Evolutionary conservation across 164 flowering plant genomes (phyloP), one percentile per base, ranked within the genome.

Genomic region (Warburgia ugandensis): DNA sequence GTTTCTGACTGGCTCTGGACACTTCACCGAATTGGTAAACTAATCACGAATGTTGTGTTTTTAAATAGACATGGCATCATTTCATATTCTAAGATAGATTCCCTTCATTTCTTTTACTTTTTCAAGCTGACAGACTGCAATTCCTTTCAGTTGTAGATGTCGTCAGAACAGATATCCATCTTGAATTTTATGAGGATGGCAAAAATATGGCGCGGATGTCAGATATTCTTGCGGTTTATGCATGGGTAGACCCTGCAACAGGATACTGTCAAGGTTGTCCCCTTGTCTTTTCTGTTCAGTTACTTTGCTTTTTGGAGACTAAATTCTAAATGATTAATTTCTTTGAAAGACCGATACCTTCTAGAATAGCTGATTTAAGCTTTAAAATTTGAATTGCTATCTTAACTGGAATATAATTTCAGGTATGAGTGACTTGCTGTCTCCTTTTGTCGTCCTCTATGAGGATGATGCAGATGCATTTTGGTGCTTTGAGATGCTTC

Each of bases 401-500:
- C 19, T 36, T 50, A 13, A 36, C 33, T 29, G 43, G 23, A 42
- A 52, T 44, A 39, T 77, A 56, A 6, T 67, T 65, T 53, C 57
- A 86, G 96, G 96, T 48, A 87, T 87, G 96, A 84, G 96, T 53
- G 96, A 87, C 62, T 68, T 87, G 76, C 71, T 87, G 48, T 84
- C 94, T 58, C 96, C 96, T 51, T 84, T 87, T 61, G 79, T 87
- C 37, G 83, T 87, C 45, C 82, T 87, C 33, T 87, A 80, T 73
- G 96, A 87, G 67, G 94, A 87, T 63, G 60, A 84, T 72, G 94
- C 88, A 37, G 96, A 87, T 80, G 96, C 96, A 36, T 87, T 87
- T 70, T 87, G 96, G 94, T 84, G 96, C 76, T 87, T 87, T 63
- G 96, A 87, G 76, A 87, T 84, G 91, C 86, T 87, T 60, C 54